phyloP scores from a whole-genome alignment of 1,284 basidiomycete genomes.

The Ustilago trichophora region DNA sequence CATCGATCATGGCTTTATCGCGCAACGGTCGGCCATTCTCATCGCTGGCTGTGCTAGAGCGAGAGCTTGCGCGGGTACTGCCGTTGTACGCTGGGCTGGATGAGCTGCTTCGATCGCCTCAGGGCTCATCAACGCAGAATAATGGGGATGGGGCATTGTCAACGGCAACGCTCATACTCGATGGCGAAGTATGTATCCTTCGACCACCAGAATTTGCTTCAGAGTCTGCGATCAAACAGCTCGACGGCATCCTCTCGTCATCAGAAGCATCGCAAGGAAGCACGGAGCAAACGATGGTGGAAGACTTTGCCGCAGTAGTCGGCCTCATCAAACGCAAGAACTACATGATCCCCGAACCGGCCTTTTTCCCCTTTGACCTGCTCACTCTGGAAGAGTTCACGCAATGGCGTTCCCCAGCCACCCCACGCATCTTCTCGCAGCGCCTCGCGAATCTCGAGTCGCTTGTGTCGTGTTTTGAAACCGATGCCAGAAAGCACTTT shows the following conservation, averaged over 20 bases:
- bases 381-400: slow-evolving; percentile 48
- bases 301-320: slow-evolving; percentile 49
- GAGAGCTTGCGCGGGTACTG: slow-evolving; percentile 26
- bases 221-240: slow-evolving; percentile 11
- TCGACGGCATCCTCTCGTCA: slow-evolving; percentile 5
- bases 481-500: not conserved
- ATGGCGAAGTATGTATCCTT: slow-evolving; percentile 54
- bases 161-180: slow-evolving; percentile 47
- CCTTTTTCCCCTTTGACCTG: slow-evolving; percentile 52
- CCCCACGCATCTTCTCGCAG: slow-evolving; percentile 22
- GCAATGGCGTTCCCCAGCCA: slow-evolving; percentile 19
- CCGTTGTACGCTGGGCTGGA: slow-evolving; percentile 12
- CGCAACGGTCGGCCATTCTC: slow-evolving; percentile 41
- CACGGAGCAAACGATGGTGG: slow-evolving; percentile 27
- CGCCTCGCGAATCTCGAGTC: slow-evolving; percentile 22
- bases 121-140: too few species aligned
- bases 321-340: slow-evolving; percentile 36
- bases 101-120: slow-evolving; percentile 2
- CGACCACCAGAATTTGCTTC: slow-evolving; percentile 33
- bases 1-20: slow-evolving; percentile 34
- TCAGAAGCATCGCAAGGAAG: not conserved
- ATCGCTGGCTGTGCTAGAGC: slow-evolving; percentile 28
- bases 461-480: slow-evolving; percentile 21
- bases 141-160: too few species aligned
- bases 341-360: slow-evolving; percentile 25